phyloP scores from a whole-genome alignment of 2,329 filamentous ascomycete genomes.

The Calycina herbarum region DNA sequence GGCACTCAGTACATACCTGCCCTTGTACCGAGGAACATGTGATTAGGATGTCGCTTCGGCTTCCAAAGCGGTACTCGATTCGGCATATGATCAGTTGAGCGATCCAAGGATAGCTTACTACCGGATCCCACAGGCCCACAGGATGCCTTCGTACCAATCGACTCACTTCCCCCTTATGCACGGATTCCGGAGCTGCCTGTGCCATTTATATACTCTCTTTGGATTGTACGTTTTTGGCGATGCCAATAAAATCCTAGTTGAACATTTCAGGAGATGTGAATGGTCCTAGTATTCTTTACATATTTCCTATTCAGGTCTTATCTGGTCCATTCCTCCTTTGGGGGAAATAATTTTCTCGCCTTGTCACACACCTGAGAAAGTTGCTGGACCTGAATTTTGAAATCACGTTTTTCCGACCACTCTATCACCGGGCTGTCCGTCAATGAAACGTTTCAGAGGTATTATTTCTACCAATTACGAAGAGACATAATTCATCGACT shows the following conservation, averaged over 20 bases:
- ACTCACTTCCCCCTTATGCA: not conserved
- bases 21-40: not conserved
- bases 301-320: not conserved
- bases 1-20: no score
- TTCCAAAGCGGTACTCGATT: not conserved
- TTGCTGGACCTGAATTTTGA: not conserved
- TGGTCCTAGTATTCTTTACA: not conserved
- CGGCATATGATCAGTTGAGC: not conserved
- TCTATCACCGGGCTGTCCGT: not conserved
- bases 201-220: not conserved
- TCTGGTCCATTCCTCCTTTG: not conserved
- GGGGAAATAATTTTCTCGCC: not conserved
- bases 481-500: no score
- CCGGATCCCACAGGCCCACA: not conserved
- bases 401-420: not conserved
- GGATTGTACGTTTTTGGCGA: not conserved
- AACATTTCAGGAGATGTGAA: not conserved
- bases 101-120: not conserved
- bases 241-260: not conserved
- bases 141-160: no score
- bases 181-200: not conserved
- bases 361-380: constrained; percentile 2
- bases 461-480: not conserved
- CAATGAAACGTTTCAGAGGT: not conserved
- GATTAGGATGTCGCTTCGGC: not conserved